A percentile compares a stretch with the other conserved stretches of the same genome.
Evolutionary conservation across 1,139 yeast genomes (phyloP).

Genomic region (Debaryomyces sp.): DNA sequence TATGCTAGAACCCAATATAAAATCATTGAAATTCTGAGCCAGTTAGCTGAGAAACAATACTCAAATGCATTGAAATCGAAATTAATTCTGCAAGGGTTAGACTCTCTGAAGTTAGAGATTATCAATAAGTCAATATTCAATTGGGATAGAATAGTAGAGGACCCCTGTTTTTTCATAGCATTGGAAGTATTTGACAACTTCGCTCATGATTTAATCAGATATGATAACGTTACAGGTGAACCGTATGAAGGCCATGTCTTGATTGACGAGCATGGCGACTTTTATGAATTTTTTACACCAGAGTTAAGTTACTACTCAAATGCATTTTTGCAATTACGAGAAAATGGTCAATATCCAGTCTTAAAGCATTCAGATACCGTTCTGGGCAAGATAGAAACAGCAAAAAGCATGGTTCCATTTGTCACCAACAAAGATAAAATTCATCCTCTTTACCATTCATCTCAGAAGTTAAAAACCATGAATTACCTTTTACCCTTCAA

Average conservation of each 20-base stretch:
- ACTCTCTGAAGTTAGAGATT: slow-evolving; percentile 55
- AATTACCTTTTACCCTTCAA: slow-evolving; percentile 57
- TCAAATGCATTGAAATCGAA: slow-evolving; percentile 38
- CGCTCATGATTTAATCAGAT: slow-evolving; percentile 79
- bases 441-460: slow-evolving; percentile 46
- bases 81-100: slow-evolving; percentile 43
- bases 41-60: slow-evolving; percentile 66
- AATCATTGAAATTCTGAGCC: slow-evolving; percentile 75
- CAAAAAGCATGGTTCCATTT: slow-evolving; percentile 36
- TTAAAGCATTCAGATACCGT: slow-evolving; percentile 25
- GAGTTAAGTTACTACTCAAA: slow-evolving; percentile 65
- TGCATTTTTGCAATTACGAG: slow-evolving; percentile 57
- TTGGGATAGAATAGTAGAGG: slow-evolving; percentile 65
- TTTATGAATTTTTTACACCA: slow-evolving; percentile 73
- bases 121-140: slow-evolving; percentile 76
- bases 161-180: slow-evolving; percentile 80
- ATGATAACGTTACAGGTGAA: slow-evolving; percentile 65
- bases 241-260: slow-evolving; percentile 83
- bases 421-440: slow-evolving; percentile 32
- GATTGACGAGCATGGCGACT: slow-evolving; percentile 74
- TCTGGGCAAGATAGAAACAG: slow-evolving; percentile 24
- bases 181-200: slow-evolving; percentile 86
- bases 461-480: slow-evolving; percentile 30
- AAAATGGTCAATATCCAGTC: slow-evolving; percentile 42
- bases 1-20: slow-evolving; percentile 68